These are phyloP conservation scores for Kurtzmaniella quercitrusa DNA, from an alignment of 1,139 yeast species.

Conservation along the genomic window DNA sequence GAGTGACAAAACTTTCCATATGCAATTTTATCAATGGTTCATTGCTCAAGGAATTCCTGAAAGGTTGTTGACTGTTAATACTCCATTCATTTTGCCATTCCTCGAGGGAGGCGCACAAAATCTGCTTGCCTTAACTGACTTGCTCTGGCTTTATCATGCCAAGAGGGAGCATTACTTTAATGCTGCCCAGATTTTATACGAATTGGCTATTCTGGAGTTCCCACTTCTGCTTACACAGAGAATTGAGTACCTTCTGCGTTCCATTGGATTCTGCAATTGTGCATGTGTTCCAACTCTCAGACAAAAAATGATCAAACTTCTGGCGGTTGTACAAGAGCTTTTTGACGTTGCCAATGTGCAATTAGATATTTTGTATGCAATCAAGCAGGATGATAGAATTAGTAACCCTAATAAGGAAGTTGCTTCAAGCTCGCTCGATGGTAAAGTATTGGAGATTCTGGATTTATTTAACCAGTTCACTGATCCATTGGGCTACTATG, in stretches of 20 bases:
- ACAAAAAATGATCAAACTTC: conserved; percentile 70
- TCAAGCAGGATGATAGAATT: conserved; percentile 58
- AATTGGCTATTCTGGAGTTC: conserved; percentile 72
- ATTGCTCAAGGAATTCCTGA: conserved; percentile 74
- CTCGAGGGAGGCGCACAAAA: conserved; percentile 68
- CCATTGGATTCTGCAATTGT: conserved; percentile 89
- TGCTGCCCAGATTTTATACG: conserved; percentile 79
- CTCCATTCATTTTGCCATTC: conserved; percentile 76
- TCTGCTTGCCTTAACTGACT: conserved; percentile 70
- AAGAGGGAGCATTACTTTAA: conserved; percentile 73
- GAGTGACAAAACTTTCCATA: conserved; percentile 80
- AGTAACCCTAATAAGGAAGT: conserved; percentile 40
- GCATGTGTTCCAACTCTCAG: conserved; percentile 74
- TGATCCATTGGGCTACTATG: conserved; percentile 84
- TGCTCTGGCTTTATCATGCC: conserved; percentile 87
- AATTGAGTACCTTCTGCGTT: conserved; percentile 85
- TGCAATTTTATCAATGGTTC: conserved; percentile 91
- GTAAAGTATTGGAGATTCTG: conserved; percentile 63
- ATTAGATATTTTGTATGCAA: conserved; percentile 66
- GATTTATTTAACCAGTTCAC: conserved; percentile 84
- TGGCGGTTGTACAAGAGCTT: conserved; percentile 69
- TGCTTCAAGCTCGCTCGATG: conserved; percentile 55
- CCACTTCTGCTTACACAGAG: conserved; percentile 65
- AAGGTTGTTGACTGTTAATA: conserved; percentile 70
- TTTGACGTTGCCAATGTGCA: conserved; percentile 88